Base-by-base conservation (phyloP, 345 rosid species). In the Brassica nigra region DNA sequence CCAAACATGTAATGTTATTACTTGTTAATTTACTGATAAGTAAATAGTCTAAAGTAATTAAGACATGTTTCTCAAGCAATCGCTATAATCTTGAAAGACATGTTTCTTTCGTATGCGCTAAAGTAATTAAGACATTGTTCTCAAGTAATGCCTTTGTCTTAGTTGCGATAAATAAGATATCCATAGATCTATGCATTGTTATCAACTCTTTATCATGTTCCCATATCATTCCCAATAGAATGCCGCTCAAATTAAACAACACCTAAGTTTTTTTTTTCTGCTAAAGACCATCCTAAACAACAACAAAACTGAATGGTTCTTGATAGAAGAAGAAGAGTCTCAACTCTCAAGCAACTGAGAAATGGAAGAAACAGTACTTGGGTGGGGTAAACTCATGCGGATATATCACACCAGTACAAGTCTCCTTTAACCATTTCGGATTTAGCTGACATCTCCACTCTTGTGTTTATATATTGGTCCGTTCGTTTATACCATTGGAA, bases 371-470 rank as follows among this genome's bases (percentile, higher is more conserved):
- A 73, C 76, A 73, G 76, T 72, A 27, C 27, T 36, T 71, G 66
- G 75, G 75, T 71, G 75, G 74, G 55, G 65, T 37, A 55, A 72
- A 72, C 76, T 72, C 67, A 72, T 72, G 67, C 76, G 68, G 68
- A 62, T n/a, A n/a, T n/a, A n/a, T n/a, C n/a, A n/a, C n/a, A n/a
- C n/a, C n/a, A n/a, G n/a, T n/a, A n/a, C 55, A 59, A 34, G 34
- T 58, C 54, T 71, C 37, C 39, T 34, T 62, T 73, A 73, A 73
- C 62, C 77, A 74, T 74, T 74, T 62, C 70, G 4, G 49, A 29
- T 47, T 63, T 74, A 47, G 70, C 77, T 62, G 77, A 63, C 77
- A 74, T 74, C 70, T 47, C 77, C 70, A 74, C 77, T 74, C 68
- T 73, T 61, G 9, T n/a, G 18, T 33, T 2, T 6, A 71, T 34